Base-by-base conservation (phyloP, 2,329 filamentous ascomycete genomes). In the Fusarium nematophilum region DNA sequence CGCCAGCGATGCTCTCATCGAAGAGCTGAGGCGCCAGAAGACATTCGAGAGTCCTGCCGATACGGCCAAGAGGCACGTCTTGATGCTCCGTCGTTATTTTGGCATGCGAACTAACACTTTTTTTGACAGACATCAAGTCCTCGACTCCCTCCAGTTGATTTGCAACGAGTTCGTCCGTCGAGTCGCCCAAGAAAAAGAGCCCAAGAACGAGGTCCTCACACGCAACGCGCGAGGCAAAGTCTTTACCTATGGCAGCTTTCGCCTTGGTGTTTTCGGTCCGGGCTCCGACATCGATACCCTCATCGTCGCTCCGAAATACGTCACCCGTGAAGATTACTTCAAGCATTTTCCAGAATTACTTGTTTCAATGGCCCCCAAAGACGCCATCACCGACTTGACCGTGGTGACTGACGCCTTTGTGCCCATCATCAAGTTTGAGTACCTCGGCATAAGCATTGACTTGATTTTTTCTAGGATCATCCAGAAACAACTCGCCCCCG, bases 251-350 rank as follows among this genome's bases (percentile, higher is more conserved):
- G 95, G 95, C 62, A 98, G 95, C 76, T 99, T 94, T 76, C 90
- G 93, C 31, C 83, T 99, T 10, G 95, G 95, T 57, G 95, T 98
- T 18, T 97, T 91, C 75, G 93, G 93, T 6, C 95, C 95, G 37
- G 93, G 93, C 44, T 98, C 95, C 39, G 95, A 99, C 86, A 98
- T 99, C 69, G 95, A 99, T 79, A 97, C 95, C 2, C 86, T 99
- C 45, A 88, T 98, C 55, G 90, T 97, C 44, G 93, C 90, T 11
- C 95, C 95, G 9, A 93, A 92, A 77, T 93, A 97, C 71, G 90
- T 98, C 46, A 86, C 86, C 10, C 89, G 92, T 55, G 89, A 94
- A 26, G 92, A 99, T 76, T 99, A 97, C 80, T 99, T 99, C 79
- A 81, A 90, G 46, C 82, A 90, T 68, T 97, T 97, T 67, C 93